Evolutionary conservation across 352 stramenopile genomes (phyloP), one percentile per base, ranked within the genome.

Genomic region (Phytophthora citrophthora): DNA sequence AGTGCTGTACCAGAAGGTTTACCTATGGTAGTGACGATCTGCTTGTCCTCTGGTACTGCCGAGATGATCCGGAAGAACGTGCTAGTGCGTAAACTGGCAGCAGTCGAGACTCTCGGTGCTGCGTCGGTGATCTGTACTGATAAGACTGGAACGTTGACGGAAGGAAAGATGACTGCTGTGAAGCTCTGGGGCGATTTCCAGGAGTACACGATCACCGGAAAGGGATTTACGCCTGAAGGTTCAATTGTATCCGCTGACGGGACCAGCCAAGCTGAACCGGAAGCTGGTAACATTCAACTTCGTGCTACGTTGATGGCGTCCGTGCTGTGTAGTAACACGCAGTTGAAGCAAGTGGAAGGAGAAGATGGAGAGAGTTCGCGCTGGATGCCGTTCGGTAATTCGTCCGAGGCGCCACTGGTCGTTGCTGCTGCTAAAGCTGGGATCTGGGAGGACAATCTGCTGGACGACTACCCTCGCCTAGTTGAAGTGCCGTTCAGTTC

Each of bases 131-230:
- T 97, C 48, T 98, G 83, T 47, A 92, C 84, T 0, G 96, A 99
- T 73, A 99, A 99, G 79, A 99, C 96, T 0, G 96, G 96, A 9
- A 99, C 96, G 10, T 70, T 99, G 11, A 99, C 96, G 0, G 84
- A 93, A 39, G 86, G 86, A 41, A 89, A 92, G 47, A 95, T 95
- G 86, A 91, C 83, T 2, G 86, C 83, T 0, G 72, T 93, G 32
- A 91, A 90, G 63, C 70, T 92, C 44, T 95, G 81, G 79, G 74
- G 79, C 11, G 83, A 90, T 62, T 91, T 88, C 54, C 68, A 76
- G 34, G 73, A 86, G 61, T 91, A 90, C 57, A 61, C 63, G 0
- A 90, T 91, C 59, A 91, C 77, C 1, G 80, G 79, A 18, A 86
- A 88, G 40, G 80, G 79, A 1, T 86, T 89, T 32, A 88, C 73